Base-by-base conservation (phyloP, 192 early-diverging fungal species). In the Linnemannia zychae region DNA sequence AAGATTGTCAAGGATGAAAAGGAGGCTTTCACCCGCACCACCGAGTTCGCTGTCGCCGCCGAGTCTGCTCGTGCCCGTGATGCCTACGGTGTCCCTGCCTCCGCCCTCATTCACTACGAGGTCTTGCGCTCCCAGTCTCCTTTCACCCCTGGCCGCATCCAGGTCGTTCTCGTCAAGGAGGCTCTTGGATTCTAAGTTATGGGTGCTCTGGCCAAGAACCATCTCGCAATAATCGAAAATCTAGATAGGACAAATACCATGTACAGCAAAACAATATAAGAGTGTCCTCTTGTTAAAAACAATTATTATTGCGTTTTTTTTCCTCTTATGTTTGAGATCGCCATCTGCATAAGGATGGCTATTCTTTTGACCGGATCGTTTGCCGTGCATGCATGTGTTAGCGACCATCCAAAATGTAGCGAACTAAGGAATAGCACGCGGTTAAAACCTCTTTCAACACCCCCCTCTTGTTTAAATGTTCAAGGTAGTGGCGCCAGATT, bases 1-100 rank as follows among this genome's bases (percentile, higher is more conserved):
- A 88, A 88, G 75, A 88, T 88, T 46, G 87, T 88, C 67, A 87
- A 86, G 78, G 80, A 88, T 63, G 73, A 79, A 68, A 75, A 47
- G 2, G 87, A 73, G n/a, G 87, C 85, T 7, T 44, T 34, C 67
- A 81, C 46, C 34, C 82, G 87, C 20, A 77, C 74, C 28, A 28
- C 46, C 53, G 84, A 87, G 84, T 87, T 75, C 71, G 76, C 84
- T 9, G 49, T 69, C 15, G 63, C 49, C 11, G 75, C 69, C 13
- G 87, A 88, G 75, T 78, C 75, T 48, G 87, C 87, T 40, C 87
- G 85, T 36, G 79, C 72, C 16, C 85, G 87, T 46, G 75, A 75
- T 44, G 73, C 68, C 65, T 88, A 87, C 37, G 79, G 78, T 38
- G 67, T 77, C 69, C 87, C 84, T 16, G 70, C 52, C 57, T 87